A percentile compares a stretch with the other conserved stretches of the same genome.
Conservation (phyloP, 169 alveolate species). For the Amoebophrya sp. region DNA sequence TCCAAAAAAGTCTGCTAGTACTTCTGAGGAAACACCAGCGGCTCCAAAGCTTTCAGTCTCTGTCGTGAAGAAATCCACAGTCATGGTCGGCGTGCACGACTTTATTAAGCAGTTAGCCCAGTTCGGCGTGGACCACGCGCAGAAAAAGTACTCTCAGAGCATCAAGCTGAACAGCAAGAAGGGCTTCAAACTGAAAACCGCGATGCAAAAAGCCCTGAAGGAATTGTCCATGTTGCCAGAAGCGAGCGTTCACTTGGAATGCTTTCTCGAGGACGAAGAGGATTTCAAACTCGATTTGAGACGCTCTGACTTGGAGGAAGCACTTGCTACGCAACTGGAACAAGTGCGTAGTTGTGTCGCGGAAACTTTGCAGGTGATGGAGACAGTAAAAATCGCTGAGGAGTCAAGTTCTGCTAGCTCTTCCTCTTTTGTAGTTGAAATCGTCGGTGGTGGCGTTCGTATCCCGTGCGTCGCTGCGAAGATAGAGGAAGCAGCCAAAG, state of each 20-base stretch:
- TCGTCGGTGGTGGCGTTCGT: not conserved
- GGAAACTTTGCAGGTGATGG: not conserved
- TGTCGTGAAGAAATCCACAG: too few species aligned
- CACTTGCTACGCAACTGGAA: not conserved
- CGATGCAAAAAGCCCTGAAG: not conserved
- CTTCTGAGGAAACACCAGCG: too few species aligned
- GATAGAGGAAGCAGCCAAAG: not conserved
- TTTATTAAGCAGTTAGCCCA: not conserved
- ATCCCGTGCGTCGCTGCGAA: not conserved
- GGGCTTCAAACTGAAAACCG: not conserved
- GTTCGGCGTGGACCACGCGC: not conserved
- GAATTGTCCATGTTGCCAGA: not conserved
- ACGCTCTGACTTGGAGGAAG: not conserved
- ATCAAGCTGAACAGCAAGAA: not conserved
- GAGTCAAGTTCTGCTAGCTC: too few species aligned
- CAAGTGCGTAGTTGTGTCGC: not conserved
- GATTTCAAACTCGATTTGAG: not conserved
- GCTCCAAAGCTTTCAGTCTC: too few species aligned
- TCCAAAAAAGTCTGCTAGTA: too few species aligned
- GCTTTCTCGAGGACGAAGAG: not conserved
- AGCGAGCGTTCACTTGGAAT: not conserved
- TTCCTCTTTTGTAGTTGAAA: not conserved
- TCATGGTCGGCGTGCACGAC: not conserved
- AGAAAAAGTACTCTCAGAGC: not conserved
- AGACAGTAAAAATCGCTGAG: too few species aligned